phyloP scores from a whole-genome alignment of 768 basidiomycete genomes.

The Termitomyces sp. region DNA sequence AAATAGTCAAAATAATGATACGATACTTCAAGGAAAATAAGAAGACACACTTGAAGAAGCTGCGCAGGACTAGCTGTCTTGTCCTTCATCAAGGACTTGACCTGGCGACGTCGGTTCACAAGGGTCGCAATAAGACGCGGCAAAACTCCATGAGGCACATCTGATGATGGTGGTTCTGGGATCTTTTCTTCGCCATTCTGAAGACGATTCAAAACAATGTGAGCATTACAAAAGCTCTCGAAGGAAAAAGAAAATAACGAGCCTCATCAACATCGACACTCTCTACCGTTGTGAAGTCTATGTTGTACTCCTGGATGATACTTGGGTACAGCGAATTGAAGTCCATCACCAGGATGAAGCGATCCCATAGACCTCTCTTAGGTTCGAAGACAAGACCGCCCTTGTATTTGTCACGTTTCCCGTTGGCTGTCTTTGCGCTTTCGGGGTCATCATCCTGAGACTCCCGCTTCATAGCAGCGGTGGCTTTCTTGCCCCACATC shows the following conservation, averaged over 20 bases:
- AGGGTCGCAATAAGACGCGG: constrained; percentile 97
- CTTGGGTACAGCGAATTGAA: constrained; percentile 99
- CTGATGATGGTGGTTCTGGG: constrained; percentile 79
- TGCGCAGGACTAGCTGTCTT: constrained; percentile 67
- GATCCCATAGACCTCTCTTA: constrained; percentile 95
- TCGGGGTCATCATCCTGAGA: constrained; percentile 55
- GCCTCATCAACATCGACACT: constrained; percentile 61
- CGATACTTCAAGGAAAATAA: not conserved
- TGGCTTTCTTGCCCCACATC: constrained; percentile 73
- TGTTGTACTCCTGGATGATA: constrained; percentile 99
- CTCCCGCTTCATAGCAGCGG: constrained; percentile 43
- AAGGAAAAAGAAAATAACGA: constrained; percentile 10
- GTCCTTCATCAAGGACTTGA: constrained; percentile 95
- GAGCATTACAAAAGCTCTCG: not conserved
- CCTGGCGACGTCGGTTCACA: constrained; percentile 83
- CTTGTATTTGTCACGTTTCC: constrained; percentile 93
- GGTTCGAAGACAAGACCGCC: constrained; percentile 98
- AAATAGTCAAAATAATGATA: not conserved
- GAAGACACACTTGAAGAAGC: constrained; percentile 64
- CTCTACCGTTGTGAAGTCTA: constrained; percentile 97
- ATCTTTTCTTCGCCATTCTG: constrained; percentile 75
- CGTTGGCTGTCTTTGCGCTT: constrained; percentile 56
- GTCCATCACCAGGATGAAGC: constrained; percentile 97
- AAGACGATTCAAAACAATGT: not conserved
- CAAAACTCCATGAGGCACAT: constrained; percentile 81